Base-by-base conservation (phyloP, 2,329 filamentous ascomycete species). In the Venturia asperata region DNA sequence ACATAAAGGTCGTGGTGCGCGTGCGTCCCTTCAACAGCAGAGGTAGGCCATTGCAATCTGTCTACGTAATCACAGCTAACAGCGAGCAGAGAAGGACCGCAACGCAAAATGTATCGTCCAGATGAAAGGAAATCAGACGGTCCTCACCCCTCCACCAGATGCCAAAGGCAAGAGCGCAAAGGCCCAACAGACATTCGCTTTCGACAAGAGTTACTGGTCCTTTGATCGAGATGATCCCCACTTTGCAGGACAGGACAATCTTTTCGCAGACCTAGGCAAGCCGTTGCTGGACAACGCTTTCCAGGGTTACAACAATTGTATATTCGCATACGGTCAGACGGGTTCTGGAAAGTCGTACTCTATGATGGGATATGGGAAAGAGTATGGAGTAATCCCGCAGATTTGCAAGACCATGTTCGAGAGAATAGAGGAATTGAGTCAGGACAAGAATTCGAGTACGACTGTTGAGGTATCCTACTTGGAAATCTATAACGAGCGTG, bases 1-100 rank as follows among this genome's bases (percentile, higher is more conserved):
- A 99, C 76, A 99, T 99, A 78, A 99, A 99, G 87, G 94, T 99
- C 81, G 94, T 99, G 82, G 94, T 99, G 82, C 87, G 94, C 80
- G 88, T 90, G 72, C 87, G 94, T 75, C 94, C 94, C 62, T 99
- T 99, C 81, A 99, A 99, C 78, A 87, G 86, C 74, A 87, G 92
- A 93, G 91, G 92, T 93, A 82, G 67, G 81, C 34, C 39, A 15
- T 19, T 13, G 19, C 10, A 24, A 21, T 13, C 19, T 52, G 42
- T 24, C 11, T 37, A 63, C 19, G 10, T 63, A 34, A 19, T 10
- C 9, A 43, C 39, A 34, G 55, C 47, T 65, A 65, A 60, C 30
- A 15, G 42, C 47, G 11, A 70, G 67, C 74, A 96, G 91, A 97
- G 84, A 88, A 88, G 74, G 93, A 96, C 70, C 86, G 95, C 75